Conservation (phyloP, 164 flowering plant species). For the Cinnamomum chago region DNA sequence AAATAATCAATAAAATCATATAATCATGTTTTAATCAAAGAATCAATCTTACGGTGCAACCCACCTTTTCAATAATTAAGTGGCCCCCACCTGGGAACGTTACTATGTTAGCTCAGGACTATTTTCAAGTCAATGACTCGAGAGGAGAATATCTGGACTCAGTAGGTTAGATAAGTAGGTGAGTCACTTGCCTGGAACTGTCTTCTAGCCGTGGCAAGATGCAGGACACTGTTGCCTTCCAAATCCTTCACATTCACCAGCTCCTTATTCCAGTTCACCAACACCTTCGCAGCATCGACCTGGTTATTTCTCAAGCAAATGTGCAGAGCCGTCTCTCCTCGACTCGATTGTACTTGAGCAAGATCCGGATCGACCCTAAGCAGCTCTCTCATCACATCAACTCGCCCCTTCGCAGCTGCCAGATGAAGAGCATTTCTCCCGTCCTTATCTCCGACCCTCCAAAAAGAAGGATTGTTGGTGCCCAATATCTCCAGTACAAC, state of each 20-base stretch:
- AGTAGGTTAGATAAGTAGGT: too few relatives aligned
- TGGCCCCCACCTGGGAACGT: too few relatives aligned
- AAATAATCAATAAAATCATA: too few relatives aligned
- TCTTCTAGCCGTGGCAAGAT: not conserved
- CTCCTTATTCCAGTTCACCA: not conserved
- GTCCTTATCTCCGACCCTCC: not conserved
- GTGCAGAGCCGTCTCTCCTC: constrained; percentile 7
- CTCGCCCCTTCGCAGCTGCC: not conserved
- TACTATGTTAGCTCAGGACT: too few relatives aligned
- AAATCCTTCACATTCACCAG: not conserved
- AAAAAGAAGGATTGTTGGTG: not conserved
- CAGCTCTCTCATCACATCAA: not conserved
- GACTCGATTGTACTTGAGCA: not conserved
- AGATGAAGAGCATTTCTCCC: not conserved
- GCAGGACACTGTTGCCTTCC: not conserved
- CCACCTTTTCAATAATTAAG: too few relatives aligned
- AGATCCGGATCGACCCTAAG: not conserved
- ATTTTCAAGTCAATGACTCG: too few relatives aligned
- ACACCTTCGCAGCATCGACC: not conserved
- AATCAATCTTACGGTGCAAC: too few relatives aligned
- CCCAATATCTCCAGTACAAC: not conserved
- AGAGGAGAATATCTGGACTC: too few relatives aligned
- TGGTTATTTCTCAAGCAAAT: not conserved
- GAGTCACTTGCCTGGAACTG: not conserved
- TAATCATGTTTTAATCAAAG: too few relatives aligned